phyloP scores from a whole-genome alignment of 192 early-diverging fungal genomes.

The Backusella luteola region DNA sequence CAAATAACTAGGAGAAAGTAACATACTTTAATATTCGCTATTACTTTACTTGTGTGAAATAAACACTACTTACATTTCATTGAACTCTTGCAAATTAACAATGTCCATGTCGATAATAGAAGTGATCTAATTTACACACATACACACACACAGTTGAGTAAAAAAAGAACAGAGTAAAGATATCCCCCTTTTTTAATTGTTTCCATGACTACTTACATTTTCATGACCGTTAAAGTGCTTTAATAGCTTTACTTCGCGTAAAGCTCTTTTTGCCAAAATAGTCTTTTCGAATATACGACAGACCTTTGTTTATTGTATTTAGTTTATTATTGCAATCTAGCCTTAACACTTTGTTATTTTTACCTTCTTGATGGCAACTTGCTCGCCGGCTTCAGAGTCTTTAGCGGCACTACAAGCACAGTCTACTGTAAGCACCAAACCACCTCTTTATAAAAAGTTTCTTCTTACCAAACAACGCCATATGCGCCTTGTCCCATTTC shows the following conservation, averaged over 20 bases:
- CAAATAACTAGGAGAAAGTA: constrained; percentile 16
- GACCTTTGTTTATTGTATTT: constrained; percentile 48
- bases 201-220: constrained; percentile 53
- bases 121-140: constrained; percentile 29
- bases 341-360: neutral
- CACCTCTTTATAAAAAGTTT: neutral
- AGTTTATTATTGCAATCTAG: neutral
- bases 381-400: constrained; percentile 73
- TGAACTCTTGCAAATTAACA: constrained; percentile 48
- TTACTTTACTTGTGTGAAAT: neutral
- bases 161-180: neutral
- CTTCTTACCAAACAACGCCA: constrained; percentile 79
- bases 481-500: constrained; percentile 91
- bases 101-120: constrained; percentile 65
- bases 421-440: too few relatives aligned
- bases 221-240: constrained; percentile 91
- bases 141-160: neutral
- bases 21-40: neutral
- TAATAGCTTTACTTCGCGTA: constrained; percentile 90
- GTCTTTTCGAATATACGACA: constrained; percentile 79
- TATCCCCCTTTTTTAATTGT: neutral
- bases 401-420: constrained; percentile 68
- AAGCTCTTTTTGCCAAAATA: constrained; percentile 81
- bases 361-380: constrained; percentile 88
- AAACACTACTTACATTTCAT: constrained; percentile 36